Evolutionary conservation across 768 basidiomycete species (phyloP).

Genomic region (Dentipellis fragilis): DNA sequence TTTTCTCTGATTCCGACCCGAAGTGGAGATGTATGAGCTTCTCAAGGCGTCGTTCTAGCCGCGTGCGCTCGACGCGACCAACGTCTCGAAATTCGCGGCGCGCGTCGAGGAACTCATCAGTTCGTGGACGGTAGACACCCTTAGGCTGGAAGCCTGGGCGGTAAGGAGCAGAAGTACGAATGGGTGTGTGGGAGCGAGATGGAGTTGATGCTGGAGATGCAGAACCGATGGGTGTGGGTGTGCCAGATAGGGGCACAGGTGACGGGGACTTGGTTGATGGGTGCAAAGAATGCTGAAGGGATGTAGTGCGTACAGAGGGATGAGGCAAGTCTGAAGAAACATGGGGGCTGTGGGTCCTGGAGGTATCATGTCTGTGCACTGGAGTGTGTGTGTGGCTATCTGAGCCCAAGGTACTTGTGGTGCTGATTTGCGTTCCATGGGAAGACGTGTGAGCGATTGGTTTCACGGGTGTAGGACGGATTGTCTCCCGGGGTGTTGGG

Average conservation of each 20-base stretch:
- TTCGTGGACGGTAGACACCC: constrained; percentile 70
- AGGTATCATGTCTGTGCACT: not conserved
- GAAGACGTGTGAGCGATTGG: no score
- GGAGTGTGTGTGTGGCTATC: no score
- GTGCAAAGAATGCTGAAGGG: no score
- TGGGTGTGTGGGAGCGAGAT: constrained; percentile 6
- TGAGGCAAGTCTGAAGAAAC: no score
- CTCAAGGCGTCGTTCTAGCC: constrained; percentile 79
- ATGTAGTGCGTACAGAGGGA: no score
- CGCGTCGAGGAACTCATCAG: constrained; percentile 66
- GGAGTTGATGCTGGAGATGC: constrained; percentile 12
- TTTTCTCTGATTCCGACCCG: constrained; percentile 22
- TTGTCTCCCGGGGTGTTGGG: not conserved
- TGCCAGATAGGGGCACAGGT: constrained; percentile 11
- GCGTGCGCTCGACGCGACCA: constrained; percentile 67
- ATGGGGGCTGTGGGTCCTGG: not conserved
- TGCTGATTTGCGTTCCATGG: no score
- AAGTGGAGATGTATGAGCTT: constrained; percentile 77
- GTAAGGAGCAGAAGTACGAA: constrained; percentile 47
- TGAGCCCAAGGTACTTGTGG: no score
- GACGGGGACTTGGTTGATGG: constrained; percentile 6
- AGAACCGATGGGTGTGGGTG: constrained; percentile 5
- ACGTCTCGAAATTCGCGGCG: constrained; percentile 29
- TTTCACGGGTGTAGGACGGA: no score
- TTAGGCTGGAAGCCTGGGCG: constrained; percentile 90